Conservation (phyloP, 257 asterid genomes). For the Eucommia ulmoides region DNA sequence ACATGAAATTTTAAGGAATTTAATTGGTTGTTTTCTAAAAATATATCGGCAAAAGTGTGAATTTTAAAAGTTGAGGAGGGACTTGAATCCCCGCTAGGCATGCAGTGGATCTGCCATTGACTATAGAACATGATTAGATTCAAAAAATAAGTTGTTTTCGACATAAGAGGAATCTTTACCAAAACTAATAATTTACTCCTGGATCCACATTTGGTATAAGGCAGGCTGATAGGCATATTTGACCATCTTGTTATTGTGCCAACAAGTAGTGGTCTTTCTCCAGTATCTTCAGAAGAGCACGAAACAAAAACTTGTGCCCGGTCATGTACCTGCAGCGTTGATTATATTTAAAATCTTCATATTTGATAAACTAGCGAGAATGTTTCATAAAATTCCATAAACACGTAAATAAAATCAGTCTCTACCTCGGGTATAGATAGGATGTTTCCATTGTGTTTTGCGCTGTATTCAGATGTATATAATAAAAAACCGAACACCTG, state of each 20-base stretch:
- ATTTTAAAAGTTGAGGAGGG: too few relatives aligned
- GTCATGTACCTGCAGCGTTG: conserved; percentile 85
- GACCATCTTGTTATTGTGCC: conserved; percentile 74
- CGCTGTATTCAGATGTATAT: conserved; percentile 59
- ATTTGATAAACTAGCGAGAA: neutral
- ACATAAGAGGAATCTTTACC: too few relatives aligned
- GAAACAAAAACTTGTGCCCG: conserved; percentile 90
- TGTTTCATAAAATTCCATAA: neutral
- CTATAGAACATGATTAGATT: too few relatives aligned
- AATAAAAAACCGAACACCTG: conserved; percentile 87
- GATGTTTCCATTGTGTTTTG: conserved; percentile 34
- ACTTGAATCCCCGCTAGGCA: too few relatives aligned
- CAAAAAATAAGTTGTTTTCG: too few relatives aligned
- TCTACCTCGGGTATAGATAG: conserved; percentile 68
- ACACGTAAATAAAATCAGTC: conserved; percentile 1
- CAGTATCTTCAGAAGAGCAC: conserved; percentile 39
- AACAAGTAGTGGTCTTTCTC: conserved; percentile 45
- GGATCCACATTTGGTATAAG: conserved; percentile 39
- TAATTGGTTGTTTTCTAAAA: too few relatives aligned
- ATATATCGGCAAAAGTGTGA: too few relatives aligned
- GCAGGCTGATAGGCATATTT: conserved; percentile 50
- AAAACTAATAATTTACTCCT: conserved; percentile 39
- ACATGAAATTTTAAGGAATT: too few relatives aligned
- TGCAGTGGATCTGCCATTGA: too few relatives aligned
- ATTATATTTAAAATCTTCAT: too few relatives aligned